These are phyloP conservation scores for Lachnellula arida DNA, from an alignment of 2,329 filamentous ascomycete genomes.

Conservation along the genomic window DNA sequence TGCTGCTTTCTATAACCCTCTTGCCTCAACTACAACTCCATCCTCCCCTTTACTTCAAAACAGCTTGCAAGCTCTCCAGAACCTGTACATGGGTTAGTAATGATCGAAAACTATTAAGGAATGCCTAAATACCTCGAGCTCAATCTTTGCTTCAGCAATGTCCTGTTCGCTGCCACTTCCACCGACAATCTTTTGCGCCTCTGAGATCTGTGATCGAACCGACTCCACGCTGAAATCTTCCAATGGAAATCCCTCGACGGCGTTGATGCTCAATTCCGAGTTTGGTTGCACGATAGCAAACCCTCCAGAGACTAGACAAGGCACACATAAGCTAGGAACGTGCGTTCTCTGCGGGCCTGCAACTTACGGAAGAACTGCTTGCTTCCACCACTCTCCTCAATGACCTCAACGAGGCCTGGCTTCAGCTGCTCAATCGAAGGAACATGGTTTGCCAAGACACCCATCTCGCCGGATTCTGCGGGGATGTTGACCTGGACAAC, in stretches of 20 bases:
- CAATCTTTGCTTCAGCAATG: conserved; percentile 97
- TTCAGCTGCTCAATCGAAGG: conserved; percentile 98
- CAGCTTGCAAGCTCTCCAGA: conserved; percentile 76
- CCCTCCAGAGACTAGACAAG: conserved; percentile 75
- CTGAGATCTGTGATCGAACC: conserved; percentile 82
- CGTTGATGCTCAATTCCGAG: conserved; percentile 95
- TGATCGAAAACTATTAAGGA: background rate
- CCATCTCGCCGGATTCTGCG: conserved; percentile 98
- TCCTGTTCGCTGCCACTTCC: conserved; percentile 94
- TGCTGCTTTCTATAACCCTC: conserved; percentile 26
- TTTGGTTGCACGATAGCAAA: conserved; percentile 96
- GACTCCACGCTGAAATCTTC: conserved; percentile 95
- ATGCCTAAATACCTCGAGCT: conserved; percentile 73
- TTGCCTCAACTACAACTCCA: conserved; percentile 9
- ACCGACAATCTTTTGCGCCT: conserved; percentile 91
- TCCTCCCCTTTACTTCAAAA: conserved; percentile 61
- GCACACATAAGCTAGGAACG: conserved; percentile 7
- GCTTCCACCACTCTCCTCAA: conserved; percentile 82
- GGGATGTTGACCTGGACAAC: conserved; percentile 97
- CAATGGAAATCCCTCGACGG: conserved; percentile 87
- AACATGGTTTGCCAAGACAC: conserved; percentile 98
- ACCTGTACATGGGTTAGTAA: conserved; percentile 53
- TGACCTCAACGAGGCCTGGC: conserved; percentile 89
- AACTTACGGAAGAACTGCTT: conserved; percentile 98
- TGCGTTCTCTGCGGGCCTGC: conserved; percentile 2